These are phyloP conservation scores for Lippia alba DNA, from an alignment of 305 asterid genomes.

Conservation along the genomic window DNA sequence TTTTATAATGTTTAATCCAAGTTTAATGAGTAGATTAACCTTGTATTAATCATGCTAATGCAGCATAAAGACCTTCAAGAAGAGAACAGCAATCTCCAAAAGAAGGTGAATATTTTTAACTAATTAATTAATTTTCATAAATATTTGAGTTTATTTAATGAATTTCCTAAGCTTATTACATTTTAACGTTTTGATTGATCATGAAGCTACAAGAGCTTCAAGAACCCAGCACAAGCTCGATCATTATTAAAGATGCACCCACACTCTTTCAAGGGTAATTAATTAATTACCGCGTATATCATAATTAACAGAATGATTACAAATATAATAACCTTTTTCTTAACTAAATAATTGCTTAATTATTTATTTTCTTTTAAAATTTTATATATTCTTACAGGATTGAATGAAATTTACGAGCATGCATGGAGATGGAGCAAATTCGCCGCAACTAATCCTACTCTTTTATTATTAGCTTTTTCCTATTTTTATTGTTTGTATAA, in stretches of 20 bases:
- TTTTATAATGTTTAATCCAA: background rate
- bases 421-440: conserved; percentile 18
- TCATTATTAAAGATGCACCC: conserved; percentile 30
- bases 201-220: conserved; percentile 47
- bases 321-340: too few species aligned
- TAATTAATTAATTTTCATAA: background rate
- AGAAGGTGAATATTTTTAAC: conserved; percentile 47
- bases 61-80: conserved; percentile 65
- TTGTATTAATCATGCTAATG: conserved; percentile 5
- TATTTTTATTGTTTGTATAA: background rate
- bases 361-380: background rate
- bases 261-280: conserved; percentile 34
- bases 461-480: background rate
- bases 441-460: background rate
- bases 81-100: conserved; percentile 59
- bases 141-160: conserved; percentile 1
- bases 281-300: background rate
- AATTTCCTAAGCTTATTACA: background rate
- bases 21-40: background rate
- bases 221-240: conserved; percentile 40
- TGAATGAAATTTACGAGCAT: conserved; percentile 15
- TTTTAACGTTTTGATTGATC: conserved; percentile 20
- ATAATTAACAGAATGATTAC: too few species aligned
- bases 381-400: conserved; percentile 13
- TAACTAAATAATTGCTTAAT: too few species aligned